Percentiles rank a stretch among this genome's conserved stretches.
Evolutionary conservation across 2,329 filamentous ascomycete species (phyloP).

Genomic region (Alternaria postmessia): DNA sequence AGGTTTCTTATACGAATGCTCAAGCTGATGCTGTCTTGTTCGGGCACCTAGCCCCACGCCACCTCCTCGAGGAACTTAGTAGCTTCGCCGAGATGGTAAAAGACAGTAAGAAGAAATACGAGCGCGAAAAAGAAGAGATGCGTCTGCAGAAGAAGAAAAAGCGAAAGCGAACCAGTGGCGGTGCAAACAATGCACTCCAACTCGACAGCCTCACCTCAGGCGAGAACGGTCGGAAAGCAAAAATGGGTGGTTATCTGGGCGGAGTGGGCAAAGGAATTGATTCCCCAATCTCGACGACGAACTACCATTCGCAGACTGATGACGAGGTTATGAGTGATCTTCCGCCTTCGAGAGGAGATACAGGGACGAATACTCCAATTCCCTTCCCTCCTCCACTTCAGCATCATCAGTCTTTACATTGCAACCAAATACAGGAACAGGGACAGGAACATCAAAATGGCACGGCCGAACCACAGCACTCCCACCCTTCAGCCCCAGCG

Average conservation of each 20-base stretch:
- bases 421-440: background rate
- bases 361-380: conserved; percentile 34
- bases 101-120: conserved; percentile 53
- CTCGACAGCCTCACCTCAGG: conserved; percentile 16
- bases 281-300: conserved; percentile 17
- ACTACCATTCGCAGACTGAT: conserved; percentile 19
- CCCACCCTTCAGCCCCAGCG: conserved; percentile 34
- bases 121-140: conserved; percentile 41
- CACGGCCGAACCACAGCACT: conserved; percentile 4
- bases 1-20: conserved; percentile 90
- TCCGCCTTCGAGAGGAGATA: conserved; percentile 16
- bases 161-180: conserved; percentile 64
- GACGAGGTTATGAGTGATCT: conserved; percentile 43
- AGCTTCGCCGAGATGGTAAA: conserved; percentile 75
- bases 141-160: conserved; percentile 61
- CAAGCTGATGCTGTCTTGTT: conserved; percentile 81
- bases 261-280: conserved; percentile 23
- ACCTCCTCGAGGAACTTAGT: conserved; percentile 80
- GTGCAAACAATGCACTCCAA: conserved; percentile 43
- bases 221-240: conserved; percentile 23
- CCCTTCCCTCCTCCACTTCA: background rate
- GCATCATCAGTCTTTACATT: background rate
- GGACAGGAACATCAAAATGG: background rate
- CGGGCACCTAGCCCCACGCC: conserved; percentile 86
- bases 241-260: conserved; percentile 16